Conservation (phyloP, 1,284 basidiomycete species). For the Tremellales sp. region DNA sequence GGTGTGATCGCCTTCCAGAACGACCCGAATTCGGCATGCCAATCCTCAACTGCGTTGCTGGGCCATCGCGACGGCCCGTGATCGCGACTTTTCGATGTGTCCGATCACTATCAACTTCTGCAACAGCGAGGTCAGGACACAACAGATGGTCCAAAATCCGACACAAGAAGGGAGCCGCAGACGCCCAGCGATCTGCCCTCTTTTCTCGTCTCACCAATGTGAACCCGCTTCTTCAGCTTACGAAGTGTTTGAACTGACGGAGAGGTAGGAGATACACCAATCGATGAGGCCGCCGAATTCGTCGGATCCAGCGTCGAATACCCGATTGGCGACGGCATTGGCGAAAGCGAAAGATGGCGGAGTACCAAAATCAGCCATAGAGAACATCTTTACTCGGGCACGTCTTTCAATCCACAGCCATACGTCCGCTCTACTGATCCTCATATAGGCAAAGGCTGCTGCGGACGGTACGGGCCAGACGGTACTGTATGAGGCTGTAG, state of each 20-base stretch:
- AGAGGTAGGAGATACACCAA: constrained; percentile 62
- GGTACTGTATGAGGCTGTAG: constrained; percentile 66
- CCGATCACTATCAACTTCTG: too few species aligned
- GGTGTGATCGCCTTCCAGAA: too few species aligned
- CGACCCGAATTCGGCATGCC: not conserved
- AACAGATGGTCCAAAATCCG: constrained; percentile 77
- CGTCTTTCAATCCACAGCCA: constrained; percentile 7
- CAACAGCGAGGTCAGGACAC: constrained; percentile 24
- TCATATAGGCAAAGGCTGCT: constrained; percentile 25
- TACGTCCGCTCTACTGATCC: not conserved
- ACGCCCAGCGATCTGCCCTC: constrained; percentile 60
- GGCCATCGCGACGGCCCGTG: too few species aligned
- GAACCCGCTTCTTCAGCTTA: constrained; percentile 26
- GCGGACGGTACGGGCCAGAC: constrained; percentile 39
- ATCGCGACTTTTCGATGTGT: constrained; percentile 9
- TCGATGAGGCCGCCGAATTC: constrained; percentile 66
- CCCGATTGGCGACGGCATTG: constrained; percentile 59
- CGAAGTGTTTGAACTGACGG: not conserved
- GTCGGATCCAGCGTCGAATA: constrained; percentile 61
- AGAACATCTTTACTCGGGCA: constrained; percentile 65
- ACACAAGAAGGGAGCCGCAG: constrained; percentile 68
- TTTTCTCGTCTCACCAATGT: constrained; percentile 62
- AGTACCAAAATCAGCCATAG: constrained; percentile 73
- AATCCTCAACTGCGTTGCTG: too few species aligned
- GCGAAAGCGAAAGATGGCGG: constrained; percentile 62